These are phyloP conservation scores for Apiospora marii DNA, from an alignment of 2,329 filamentous ascomycete species.

Conservation along the genomic window DNA sequence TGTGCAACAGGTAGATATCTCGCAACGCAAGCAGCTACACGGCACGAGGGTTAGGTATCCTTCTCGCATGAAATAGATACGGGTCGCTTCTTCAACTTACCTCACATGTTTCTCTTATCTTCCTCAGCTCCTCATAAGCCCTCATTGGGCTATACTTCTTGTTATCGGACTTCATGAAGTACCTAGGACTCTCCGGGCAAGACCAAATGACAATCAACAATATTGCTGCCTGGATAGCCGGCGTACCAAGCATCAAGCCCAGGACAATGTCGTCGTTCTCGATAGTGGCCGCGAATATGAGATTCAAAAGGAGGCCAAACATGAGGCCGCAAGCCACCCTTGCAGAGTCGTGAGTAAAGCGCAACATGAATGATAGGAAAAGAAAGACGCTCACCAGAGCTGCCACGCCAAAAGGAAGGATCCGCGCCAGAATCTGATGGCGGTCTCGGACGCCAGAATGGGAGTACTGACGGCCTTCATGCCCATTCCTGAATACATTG, in stretches of 20 bases:
- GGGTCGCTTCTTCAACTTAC: constrained; percentile 8
- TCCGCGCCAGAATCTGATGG: constrained; percentile 56
- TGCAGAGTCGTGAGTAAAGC: background rate
- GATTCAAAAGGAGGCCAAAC: constrained; percentile 44
- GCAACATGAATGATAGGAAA: background rate
- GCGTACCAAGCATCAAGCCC: constrained; percentile 43
- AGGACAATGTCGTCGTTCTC: constrained; percentile 32
- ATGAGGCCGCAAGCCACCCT: constrained; percentile 48
- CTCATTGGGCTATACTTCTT: constrained; percentile 32
- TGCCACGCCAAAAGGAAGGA: constrained; percentile 57
- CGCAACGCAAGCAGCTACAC: constrained; percentile 46
- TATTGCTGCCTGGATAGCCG: constrained; percentile 39
- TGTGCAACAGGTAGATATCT: constrained; percentile 49
- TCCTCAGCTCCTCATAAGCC: constrained; percentile 36
- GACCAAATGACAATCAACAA: constrained; percentile 41
- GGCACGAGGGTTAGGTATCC: background rate
- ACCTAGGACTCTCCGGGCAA: constrained; percentile 47
- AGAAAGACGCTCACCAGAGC: constrained; percentile 42
- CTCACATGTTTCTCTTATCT: constrained; percentile 46
- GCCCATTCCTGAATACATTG: constrained; percentile 53
- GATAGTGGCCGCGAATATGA: constrained; percentile 31
- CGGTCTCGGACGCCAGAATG: constrained; percentile 55
- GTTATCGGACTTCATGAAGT: constrained; percentile 43
- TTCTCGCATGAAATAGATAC: too few species aligned
- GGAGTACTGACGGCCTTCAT: constrained; percentile 58